Base-by-base conservation (phyloP, 2,329 filamentous ascomycete species). In the Fusarium praegraminearum region DNA sequence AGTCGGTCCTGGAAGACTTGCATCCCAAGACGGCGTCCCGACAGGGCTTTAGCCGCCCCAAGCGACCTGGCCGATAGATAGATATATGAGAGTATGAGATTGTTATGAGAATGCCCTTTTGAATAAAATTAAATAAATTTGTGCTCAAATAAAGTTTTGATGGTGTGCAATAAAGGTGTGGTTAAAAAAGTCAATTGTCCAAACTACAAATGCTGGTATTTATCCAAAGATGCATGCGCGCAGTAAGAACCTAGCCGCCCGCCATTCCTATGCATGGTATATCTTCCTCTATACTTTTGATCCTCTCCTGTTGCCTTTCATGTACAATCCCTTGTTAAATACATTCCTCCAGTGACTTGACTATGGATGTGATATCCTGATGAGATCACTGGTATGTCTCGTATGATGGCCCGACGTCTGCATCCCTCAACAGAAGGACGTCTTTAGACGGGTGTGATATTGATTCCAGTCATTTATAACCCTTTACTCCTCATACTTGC, bases 41-140 rank as follows among this genome's bases (percentile, higher is more conserved):
- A 79, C 86, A 89, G 77, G 88, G 85, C 0, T 96, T 96, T 80
- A 90, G 87, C 75, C 87, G 92, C 77, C 93, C 93, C 30, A 94
- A 93, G 87, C 87, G 92, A 75, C 93, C 93, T 7, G 93, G 93
- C 38, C 84, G 90, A 82, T 87, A 51, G 43, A 30, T 13, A 22
- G 43, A 30, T 13, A 22, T 58, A 33, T 36, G 53, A 55, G n/a
- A 57, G 30, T 56, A 63, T 54, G 49, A 52, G 18, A 10, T 47
- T n/a, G 22, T 32, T 54, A 55, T 10, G n/a, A 66, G 41, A 35
- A 55, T 36, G 13, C 18, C 33, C 41, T 10, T 40, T 24, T 33
- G 38, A 24, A 38, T n/a, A 7, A 45, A 36, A 30, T n/a, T n/a
- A 10, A 38, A 38, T 67, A 44, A 20, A 57, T 18, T 40, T 47